Evolutionary conservation across 2,329 filamentous ascomycete species (phyloP).

Genomic region (Cladorrhinum sp.): DNA sequence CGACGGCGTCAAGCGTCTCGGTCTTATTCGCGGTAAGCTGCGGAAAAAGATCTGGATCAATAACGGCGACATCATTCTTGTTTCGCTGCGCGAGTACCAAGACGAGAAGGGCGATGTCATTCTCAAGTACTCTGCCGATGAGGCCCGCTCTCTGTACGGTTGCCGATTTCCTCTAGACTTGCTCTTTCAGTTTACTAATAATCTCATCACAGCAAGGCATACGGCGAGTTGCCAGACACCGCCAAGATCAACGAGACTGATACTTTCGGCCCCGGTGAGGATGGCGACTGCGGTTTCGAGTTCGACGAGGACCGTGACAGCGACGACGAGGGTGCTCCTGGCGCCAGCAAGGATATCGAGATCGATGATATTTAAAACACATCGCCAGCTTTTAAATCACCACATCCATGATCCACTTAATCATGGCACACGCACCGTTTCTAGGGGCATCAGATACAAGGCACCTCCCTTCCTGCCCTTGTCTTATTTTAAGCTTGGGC

Average conservation of each 20-base stretch:
- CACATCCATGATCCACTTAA: neutral
- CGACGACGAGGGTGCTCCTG: slow-evolving; percentile 51
- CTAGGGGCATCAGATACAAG: neutral
- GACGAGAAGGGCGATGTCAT: slow-evolving; percentile 91
- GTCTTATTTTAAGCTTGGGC: slow-evolving; percentile 9
- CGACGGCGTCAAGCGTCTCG: slow-evolving; percentile 80
- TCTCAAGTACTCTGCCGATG: slow-evolving; percentile 93
- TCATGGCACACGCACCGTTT: neutral
- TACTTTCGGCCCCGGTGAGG: slow-evolving; percentile 85
- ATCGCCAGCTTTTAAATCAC: neutral
- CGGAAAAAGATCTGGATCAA: slow-evolving; percentile 99
- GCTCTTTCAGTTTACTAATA: slow-evolving; percentile 6
- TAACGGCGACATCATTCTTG: slow-evolving; percentile 93
- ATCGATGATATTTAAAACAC: slow-evolving; percentile 95
- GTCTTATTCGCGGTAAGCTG: slow-evolving; percentile 78
- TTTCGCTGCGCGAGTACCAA: slow-evolving; percentile 79
- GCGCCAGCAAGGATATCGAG: slow-evolving; percentile 75
- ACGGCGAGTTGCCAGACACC: slow-evolving; percentile 93
- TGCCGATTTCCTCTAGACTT: neutral
- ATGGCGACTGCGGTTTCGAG: slow-evolving; percentile 96
- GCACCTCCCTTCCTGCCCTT: slow-evolving; percentile 23
- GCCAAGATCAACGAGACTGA: slow-evolving; percentile 99
- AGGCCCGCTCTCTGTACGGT: slow-evolving; percentile 72
- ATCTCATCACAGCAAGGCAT: slow-evolving; percentile 63
- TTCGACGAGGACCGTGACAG: slow-evolving; percentile 89